These are phyloP conservation scores for Leccinum griseonigrum DNA, from an alignment of 1,284 basidiomycete genomes.

Conservation along the genomic window DNA sequence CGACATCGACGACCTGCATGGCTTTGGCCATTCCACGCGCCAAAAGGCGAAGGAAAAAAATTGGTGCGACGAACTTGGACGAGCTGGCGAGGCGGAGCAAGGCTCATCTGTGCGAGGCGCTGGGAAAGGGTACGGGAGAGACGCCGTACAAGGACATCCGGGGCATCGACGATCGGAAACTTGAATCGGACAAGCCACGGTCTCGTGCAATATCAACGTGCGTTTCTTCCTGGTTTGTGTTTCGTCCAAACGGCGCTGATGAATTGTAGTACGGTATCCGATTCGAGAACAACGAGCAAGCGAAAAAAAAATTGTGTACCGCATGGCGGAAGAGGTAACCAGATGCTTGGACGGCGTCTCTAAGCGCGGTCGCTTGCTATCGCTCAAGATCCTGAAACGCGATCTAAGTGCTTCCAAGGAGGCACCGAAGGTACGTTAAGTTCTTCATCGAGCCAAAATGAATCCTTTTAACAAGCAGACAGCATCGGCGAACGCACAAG, in stretches of 20 bases:
- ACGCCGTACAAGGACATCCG: conserved; percentile 82
- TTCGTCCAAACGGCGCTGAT: not conserved
- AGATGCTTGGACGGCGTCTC: conserved; percentile 65
- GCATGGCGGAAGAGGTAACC: conserved; percentile 77
- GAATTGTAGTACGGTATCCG: conserved; percentile 85
- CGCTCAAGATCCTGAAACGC: conserved; percentile 87
- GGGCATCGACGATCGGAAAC: conserved; percentile 76
- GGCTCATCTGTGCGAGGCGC: conserved; percentile 61
- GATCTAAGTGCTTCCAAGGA: conserved; percentile 87
- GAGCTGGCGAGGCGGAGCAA: conserved; percentile 65
- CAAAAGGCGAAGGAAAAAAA: conserved; percentile 74
- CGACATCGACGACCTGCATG: conserved; percentile 85
- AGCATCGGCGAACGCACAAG: conserved; percentile 54
- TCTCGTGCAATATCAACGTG: conserved; percentile 91
- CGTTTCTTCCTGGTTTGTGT: conserved; percentile 29
- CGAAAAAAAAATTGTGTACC: conserved; percentile 72
- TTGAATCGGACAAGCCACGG: conserved; percentile 83
- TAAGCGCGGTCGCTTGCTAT: conserved; percentile 71
- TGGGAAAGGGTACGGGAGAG: conserved; percentile 84
- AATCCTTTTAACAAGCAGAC: conserved; percentile 76
- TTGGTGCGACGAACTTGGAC: conserved; percentile 71
- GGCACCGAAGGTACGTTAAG: conserved; percentile 74
- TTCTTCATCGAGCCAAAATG: conserved; percentile 37
- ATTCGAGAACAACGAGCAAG: conserved; percentile 81
- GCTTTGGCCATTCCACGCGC: conserved; percentile 76